Evolutionary conservation across 208 protist species (phyloP), one percentile per base, ranked within the genome.

Genomic region (Trypanosoma avium): DNA sequence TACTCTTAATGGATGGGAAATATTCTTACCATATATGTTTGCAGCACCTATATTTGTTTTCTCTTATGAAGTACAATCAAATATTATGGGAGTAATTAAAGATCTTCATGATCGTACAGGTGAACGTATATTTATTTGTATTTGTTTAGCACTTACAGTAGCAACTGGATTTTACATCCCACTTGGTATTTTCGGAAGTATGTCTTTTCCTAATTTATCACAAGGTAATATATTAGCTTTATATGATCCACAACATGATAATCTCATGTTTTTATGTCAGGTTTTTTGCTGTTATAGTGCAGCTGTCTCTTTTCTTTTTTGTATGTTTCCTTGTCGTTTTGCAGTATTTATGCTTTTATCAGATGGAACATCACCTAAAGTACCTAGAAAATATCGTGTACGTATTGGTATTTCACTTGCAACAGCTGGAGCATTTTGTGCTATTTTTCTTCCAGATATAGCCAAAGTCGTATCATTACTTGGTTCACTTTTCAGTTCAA

Each of bases 81-180:
- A 92, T 57, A 81, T 88, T 7, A 92, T 92, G 86, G 82, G 63
- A 0, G 81, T 92, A 8, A 90, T 92, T 57, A 90, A 90, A 70
- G 82, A 92, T 27, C 62, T 90, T 45, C 77, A 89, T 64, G 77
- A 92, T 61, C 71, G 78, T 30, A 84, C 82, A 10, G 82, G 82
- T 38, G 70, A 57, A 52, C 76, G 78, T 48, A 79, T 92, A 40
- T 75, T 89, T 24, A n/a, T 79, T 10, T 84, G 73, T 13, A 90
- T 84, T 17, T 80, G 64, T 3, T 48, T 92, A n/a, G 81, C 86
- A 15, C 68, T 92, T n/a, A 32, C 54, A 24, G 70, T 82, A 2
- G 70, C 81, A 22, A 84, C 81, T n/a, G 29, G 47, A 22, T 82
- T 92, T 68, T 92, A 88, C 59, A 30, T 78, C 12, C 21, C 63